Evolutionary conservation across 1,284 basidiomycete species (phyloP), one percentile per base, ranked within the genome.

Genomic region (Veloboletus limbatus): DNA sequence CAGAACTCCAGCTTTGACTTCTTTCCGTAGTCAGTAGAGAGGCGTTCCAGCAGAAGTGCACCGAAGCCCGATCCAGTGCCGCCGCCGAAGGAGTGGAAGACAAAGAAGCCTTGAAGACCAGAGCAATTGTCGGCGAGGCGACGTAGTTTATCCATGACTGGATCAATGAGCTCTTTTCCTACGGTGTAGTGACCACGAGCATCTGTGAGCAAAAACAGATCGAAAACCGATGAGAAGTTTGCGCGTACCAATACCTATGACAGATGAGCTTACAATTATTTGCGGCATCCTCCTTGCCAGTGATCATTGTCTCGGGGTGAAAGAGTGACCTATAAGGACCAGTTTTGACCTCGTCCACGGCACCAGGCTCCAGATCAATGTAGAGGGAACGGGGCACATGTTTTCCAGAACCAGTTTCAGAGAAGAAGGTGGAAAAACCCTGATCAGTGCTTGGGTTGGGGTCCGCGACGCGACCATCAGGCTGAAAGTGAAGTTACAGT

Each of bases 11-110:
- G 81, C 79, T 99, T 99, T 45, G 94, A 94, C 78, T 99, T 99
- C 73, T 99, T 99, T 70, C 97, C 97, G 63, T 98, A 99, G 74
- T 99, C 96, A 54, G 89, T 87, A 34, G 95, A 96, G 53, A 99
- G 85, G 52, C 93, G 85, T 74, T 99, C 97, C 54, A 99, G 81
- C 46, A 99, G 78, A 59, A 99, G 87, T 44, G 97, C 95, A 67
- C 97, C 97, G 70, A 99, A 98, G 62, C 97, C 97, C 54, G 97
- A 99, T 65, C 97, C 97, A 60, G 96, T 99, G 71, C 97, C 97
- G 70, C 97, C 97, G 67, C 97, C 97, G 66, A 98, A 97, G 36
- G 97, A 99, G 78, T 99, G 97, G 85, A 99, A 99, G 66, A 99
- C 93, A 69, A 99, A 99, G 83, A 99, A 99, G 60, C 97, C 96